phyloP scores from a whole-genome alignment of 176 grass and related monocot genomes.

The Zoysia pacifica region DNA sequence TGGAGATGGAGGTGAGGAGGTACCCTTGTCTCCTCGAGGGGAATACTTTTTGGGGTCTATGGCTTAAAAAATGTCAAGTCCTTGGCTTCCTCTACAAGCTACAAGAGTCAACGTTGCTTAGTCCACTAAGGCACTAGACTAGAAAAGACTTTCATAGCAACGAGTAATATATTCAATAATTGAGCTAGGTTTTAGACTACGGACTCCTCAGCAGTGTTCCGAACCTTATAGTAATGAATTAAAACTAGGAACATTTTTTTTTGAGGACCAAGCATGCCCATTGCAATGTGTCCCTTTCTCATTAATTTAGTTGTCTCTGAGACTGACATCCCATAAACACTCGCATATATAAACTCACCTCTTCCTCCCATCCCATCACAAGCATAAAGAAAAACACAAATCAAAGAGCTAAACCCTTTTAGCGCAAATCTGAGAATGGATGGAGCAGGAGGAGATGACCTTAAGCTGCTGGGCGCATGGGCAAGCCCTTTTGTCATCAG shows the following conservation, averaged over 20 bases:
- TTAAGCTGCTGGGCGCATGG: conserved; percentile 44
- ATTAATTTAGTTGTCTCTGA: background rate
- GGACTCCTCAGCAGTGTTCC: background rate
- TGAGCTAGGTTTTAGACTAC: background rate
- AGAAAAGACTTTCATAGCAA: background rate
- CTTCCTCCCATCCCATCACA: background rate
- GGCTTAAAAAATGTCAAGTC: background rate
- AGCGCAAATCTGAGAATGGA: conserved; percentile 5
- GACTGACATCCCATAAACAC: background rate
- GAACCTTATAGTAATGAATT: background rate
- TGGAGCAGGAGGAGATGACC: background rate
- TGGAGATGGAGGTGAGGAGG: no score
- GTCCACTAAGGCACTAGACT: background rate
- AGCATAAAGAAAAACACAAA: background rate
- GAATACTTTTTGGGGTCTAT: background rate
- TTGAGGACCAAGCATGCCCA: background rate
- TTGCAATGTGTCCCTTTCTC: background rate
- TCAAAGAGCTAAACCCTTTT: background rate
- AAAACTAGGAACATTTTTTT: background rate
- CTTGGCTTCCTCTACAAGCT: conserved; percentile 20
- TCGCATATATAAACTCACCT: background rate
- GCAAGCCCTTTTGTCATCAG: conserved; percentile 28
- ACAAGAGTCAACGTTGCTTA: background rate
- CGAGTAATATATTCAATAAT: background rate
- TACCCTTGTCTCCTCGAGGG: no score